Evolutionary conservation across 768 basidiomycete genomes (phyloP).

Genomic region (Boletus rubroflammeus): DNA sequence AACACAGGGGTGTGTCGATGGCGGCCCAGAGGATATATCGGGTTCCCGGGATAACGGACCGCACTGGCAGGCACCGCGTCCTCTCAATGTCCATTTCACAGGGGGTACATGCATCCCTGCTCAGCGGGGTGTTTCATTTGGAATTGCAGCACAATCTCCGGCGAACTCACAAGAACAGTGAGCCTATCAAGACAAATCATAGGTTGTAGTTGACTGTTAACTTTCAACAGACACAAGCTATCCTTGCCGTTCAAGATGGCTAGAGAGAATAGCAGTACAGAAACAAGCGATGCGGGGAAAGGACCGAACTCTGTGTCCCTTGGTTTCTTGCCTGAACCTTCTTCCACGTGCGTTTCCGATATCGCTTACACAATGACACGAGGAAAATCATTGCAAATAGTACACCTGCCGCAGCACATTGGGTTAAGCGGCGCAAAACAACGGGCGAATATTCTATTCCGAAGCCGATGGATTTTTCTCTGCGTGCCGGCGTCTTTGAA

Average conservation of each 20-base stretch:
- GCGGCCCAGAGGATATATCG: not conserved
- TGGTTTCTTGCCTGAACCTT: not conserved
- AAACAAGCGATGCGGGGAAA: not conserved
- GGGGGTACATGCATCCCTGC: not conserved
- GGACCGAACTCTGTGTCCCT: not conserved
- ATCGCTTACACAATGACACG: not conserved
- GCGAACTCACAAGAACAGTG: slow-evolving; percentile 5
- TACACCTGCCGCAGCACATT: not conserved
- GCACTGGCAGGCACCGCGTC: not conserved
- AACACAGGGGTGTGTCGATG: not conserved
- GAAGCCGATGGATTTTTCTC: not conserved
- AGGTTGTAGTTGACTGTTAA: not conserved
- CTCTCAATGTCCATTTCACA: not conserved
- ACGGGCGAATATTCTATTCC: not conserved
- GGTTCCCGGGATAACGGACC: not conserved
- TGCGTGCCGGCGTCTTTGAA: not conserved
- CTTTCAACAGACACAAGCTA: slow-evolving; percentile 9
- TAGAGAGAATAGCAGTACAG: not conserved
- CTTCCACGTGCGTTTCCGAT: slow-evolving; percentile 14
- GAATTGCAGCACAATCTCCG: not conserved
- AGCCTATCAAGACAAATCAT: not conserved
- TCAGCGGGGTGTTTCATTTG: not conserved
- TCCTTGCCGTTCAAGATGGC: not conserved
- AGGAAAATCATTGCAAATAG: not conserved
- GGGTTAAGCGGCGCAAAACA: slow-evolving; percentile 8